Conservation (phyloP, 1,284 basidiomycete species). For the Cutaneotrichosporon dermatis region DNA sequence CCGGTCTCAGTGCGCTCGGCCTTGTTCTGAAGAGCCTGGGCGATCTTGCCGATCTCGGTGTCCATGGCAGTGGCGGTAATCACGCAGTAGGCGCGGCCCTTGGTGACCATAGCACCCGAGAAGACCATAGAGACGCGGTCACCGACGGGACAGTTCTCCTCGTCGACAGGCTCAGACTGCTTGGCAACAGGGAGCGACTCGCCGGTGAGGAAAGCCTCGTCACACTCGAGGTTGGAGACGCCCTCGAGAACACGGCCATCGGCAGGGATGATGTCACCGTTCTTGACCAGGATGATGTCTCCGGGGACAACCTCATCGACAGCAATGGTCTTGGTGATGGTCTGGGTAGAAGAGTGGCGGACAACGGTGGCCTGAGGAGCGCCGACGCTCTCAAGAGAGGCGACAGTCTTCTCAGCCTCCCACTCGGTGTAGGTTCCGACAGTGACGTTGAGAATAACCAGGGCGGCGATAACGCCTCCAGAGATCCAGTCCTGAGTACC, state of each 20-base stretch:
- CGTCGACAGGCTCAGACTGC: conserved; percentile 50
- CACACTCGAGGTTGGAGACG: conserved; percentile 55
- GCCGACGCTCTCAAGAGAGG: conserved; percentile 49
- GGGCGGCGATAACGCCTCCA: conserved; percentile 61
- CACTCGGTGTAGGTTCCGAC: conserved; percentile 49
- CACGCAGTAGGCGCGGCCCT: conserved; percentile 60
- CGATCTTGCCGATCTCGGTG: conserved; percentile 63
- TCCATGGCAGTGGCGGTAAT: conserved; percentile 62
- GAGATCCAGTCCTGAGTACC: conserved; percentile 63
- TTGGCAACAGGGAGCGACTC: conserved; percentile 66
- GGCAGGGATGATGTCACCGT: conserved; percentile 60
- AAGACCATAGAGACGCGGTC: conserved; percentile 51
- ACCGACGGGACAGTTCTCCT: conserved; percentile 54
- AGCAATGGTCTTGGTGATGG: conserved; percentile 52
- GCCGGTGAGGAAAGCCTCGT: conserved; percentile 65
- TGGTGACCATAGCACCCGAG: conserved; percentile 61
- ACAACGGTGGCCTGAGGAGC: conserved; percentile 61
- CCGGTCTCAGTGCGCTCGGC: conserved; percentile 42
- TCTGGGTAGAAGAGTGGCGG: conserved; percentile 40
- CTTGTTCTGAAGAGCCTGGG: conserved; percentile 51
- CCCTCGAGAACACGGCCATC: conserved; percentile 54
- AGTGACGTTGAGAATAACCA: conserved; percentile 57
- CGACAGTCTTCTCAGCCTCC: conserved; percentile 53
- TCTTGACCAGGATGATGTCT: conserved; percentile 58
- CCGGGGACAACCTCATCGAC: conserved; percentile 62